Base-by-base conservation (phyloP, 116 monocot species). In the Posidonia oceanica region DNA sequence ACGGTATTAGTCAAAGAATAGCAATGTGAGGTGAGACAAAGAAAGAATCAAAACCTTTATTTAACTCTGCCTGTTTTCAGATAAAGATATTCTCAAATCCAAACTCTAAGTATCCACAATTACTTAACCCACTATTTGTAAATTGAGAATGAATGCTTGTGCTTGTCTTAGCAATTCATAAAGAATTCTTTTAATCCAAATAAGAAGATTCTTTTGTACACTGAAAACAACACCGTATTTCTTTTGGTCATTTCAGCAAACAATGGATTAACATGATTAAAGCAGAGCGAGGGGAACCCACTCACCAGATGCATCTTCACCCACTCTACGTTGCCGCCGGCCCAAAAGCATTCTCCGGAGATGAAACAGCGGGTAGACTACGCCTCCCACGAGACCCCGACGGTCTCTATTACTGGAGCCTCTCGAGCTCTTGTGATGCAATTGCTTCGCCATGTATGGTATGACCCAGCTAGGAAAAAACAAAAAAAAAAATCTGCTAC, bases 351-450 rank as follows among this genome's bases (percentile, higher is more conserved):
- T 38, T 48, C 64, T 74, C 37, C 52, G 56, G 13, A 59, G 1
- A 51, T 6, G 75, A 38, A 70, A 22, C 40, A 55, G 64, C 42
- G 65, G 74, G 20, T 74, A 75, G 54, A 75, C 5, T 36, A 70
- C 38, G n/a, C 74, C 60, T 66, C 70, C 59, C 70, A 65, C 23
- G 52, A 67, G 69, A 4, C 79, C 64, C 2, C 14, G 54, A 23
- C 52, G 68, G 38, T 64, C 17, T 18, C 57, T 73, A 23, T 61
- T 61, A 53, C 44, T 12, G 2, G 54, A 37, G 14, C 22, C 21
- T 39, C 21, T 74, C 38, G 74, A 39, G 58, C 36, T 15, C 61
- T 16, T 51, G 20, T 52, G 23, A 7, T 52, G 41, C 39, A 11
- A 39, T 59, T 59, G n/a, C 36, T 42, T 59, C 57, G n/a, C 71